Evolutionary conservation across 2,329 filamentous ascomycete species (phyloP).

Genomic region (Trichoderma cornu-damae): DNA sequence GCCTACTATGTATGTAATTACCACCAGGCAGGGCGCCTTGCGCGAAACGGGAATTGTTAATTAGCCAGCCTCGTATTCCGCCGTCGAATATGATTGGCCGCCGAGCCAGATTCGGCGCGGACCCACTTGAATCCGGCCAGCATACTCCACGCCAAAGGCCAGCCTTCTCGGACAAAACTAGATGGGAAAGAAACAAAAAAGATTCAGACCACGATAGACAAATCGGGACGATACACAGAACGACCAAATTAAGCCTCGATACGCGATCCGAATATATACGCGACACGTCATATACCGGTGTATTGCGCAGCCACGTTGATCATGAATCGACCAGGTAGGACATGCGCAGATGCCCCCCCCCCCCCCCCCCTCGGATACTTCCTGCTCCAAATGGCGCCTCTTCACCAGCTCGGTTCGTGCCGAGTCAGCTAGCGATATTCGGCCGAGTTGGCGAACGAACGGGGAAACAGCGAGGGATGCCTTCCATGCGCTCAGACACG

Average conservation of each 20-base stretch:
- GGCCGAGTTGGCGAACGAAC: not conserved
- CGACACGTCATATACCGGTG: slow-evolving; percentile 19
- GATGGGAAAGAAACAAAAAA: slow-evolving; percentile 9
- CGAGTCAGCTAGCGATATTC: not conserved
- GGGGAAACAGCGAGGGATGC: not conserved
- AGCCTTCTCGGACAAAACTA: slow-evolving; percentile 26
- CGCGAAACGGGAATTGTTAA: not conserved
- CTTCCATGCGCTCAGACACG: not conserved
- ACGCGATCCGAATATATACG: slow-evolving; percentile 21
- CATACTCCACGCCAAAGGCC: slow-evolving; percentile 25
- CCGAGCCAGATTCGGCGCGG: slow-evolving; percentile 31
- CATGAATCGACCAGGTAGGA: slow-evolving; percentile 59
- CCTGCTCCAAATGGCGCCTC: slow-evolving; percentile 13
- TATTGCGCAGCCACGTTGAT: slow-evolving; percentile 32
- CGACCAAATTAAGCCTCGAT: slow-evolving; percentile 20
- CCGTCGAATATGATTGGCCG: slow-evolving; percentile 28
- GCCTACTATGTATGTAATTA: no score
- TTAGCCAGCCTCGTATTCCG: slow-evolving; percentile 11
- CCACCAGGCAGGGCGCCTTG: not conserved
- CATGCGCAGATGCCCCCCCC: slow-evolving; percentile 10
- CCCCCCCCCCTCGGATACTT: slow-evolving; percentile 2
- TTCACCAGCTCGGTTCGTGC: not conserved
- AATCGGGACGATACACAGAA: not conserved
- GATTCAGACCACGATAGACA: slow-evolving; percentile 8
- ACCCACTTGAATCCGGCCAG: slow-evolving; percentile 38